Evolutionary conservation across 192 early-diverging fungal species (phyloP).

Genomic region (Jimgerdemannia lactiflua): DNA sequence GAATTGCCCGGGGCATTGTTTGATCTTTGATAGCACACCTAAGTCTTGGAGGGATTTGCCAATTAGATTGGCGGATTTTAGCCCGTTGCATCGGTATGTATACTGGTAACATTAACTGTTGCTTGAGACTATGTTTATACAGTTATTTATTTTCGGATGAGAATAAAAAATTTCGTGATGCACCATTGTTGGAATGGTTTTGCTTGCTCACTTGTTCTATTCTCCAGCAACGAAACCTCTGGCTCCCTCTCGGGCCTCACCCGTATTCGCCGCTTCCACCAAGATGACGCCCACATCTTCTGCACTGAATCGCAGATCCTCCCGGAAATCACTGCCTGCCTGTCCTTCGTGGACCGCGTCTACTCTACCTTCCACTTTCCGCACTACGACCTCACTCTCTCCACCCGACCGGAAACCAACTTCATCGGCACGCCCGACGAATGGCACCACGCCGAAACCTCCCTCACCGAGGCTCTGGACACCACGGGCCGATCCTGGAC

Average conservation of each 20-base stretch:
- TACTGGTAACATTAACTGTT: background rate
- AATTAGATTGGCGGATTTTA: conserved; percentile 88
- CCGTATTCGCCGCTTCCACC: conserved; percentile 91
- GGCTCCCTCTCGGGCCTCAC: conserved; percentile 90
- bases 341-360: conserved; percentile 76
- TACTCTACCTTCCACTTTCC: conserved; percentile 80
- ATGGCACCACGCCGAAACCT: conserved; percentile 79
- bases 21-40: conserved; percentile 78
- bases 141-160: too few species aligned
- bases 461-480: conserved; percentile 68
- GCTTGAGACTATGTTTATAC: background rate
- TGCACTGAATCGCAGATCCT: conserved; percentile 79
- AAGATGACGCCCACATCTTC: conserved; percentile 98
- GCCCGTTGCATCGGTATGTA: conserved; percentile 81
- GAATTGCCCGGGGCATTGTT: conserved; percentile 97
- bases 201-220: background rate
- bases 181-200: background rate
- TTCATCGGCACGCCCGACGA: conserved; percentile 71
- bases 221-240: conserved; percentile 80
- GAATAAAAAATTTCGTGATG: too few species aligned
- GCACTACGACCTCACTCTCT: conserved; percentile 73
- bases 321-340: conserved; percentile 71
- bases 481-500: conserved; percentile 59
- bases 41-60: conserved; percentile 90
- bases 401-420: conserved; percentile 72